These are phyloP conservation scores for Cucumis hystrix DNA, from an alignment of 306 rosid genomes.

Conservation along the genomic window DNA sequence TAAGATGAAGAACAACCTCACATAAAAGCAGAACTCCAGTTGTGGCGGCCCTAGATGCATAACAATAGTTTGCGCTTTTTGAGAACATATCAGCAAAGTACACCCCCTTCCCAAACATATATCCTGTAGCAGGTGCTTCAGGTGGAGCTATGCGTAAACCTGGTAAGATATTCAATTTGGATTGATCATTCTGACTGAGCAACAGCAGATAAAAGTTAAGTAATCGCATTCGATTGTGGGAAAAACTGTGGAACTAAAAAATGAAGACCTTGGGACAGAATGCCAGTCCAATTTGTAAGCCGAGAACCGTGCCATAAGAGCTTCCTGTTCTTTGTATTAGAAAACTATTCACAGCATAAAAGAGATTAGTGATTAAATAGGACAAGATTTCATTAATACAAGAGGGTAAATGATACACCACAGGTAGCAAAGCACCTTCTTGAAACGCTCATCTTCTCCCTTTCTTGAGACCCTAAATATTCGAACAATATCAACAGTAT, in stretches of 20 bases:
- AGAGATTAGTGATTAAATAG: neutral
- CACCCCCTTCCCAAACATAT: conserved; percentile 96
- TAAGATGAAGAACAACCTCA: conserved; percentile 43
- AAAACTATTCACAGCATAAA: conserved; percentile 40
- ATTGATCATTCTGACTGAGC: conserved; percentile 8
- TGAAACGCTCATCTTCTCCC: conserved; percentile 60
- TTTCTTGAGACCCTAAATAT: conserved; percentile 54
- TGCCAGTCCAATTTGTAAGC: conserved; percentile 94
- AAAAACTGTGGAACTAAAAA: conserved; percentile 2
- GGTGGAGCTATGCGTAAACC: conserved; percentile 99
- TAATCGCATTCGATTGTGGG: neutral
- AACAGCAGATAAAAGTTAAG: neutral
- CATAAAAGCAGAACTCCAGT: conserved; percentile 86
- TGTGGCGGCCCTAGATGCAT: conserved; percentile 31
- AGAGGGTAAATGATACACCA: neutral
- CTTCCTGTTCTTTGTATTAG: conserved; percentile 57
- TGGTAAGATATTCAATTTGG: conserved; percentile 8
- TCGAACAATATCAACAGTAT: conserved; percentile 53
- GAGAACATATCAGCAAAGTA: conserved; percentile 99
- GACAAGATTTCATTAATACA: neutral
- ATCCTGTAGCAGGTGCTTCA: conserved; percentile 89
- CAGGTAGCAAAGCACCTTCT: conserved; percentile 37
- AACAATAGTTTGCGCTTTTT: conserved; percentile 93
- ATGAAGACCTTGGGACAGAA: conserved; percentile 82
- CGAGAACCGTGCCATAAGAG: conserved; percentile 97